Conservation (phyloP, 768 basidiomycete species). For the Mycena leptocephala region DNA sequence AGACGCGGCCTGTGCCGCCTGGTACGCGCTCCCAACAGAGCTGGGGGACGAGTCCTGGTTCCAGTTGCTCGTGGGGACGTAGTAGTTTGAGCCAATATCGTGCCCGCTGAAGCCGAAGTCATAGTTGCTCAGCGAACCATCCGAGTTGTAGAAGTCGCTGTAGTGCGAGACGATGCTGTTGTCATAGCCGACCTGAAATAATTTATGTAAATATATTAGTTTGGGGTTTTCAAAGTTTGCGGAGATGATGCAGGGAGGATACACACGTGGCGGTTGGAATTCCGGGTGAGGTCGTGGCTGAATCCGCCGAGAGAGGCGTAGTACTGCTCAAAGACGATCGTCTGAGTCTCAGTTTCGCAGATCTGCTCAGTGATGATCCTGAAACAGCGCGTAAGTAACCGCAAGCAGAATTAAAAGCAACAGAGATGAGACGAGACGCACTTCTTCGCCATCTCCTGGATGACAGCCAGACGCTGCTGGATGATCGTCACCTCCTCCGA, state of each 20-base stretch:
- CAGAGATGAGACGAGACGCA: constrained; percentile 34
- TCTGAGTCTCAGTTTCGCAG: constrained; percentile 65
- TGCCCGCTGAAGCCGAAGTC: constrained; percentile 53
- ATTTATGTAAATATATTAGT: not conserved
- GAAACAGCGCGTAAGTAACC: not conserved
- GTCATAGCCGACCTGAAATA: constrained; percentile 53
- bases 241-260: not conserved
- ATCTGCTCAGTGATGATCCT: constrained; percentile 65
- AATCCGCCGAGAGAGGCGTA: constrained; percentile 23
- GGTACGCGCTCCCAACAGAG: constrained; percentile 42
- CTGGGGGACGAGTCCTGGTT: constrained; percentile 41
- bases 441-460: constrained; percentile 67
- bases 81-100: constrained; percentile 47
- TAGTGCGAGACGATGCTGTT: constrained; percentile 47
- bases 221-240: not conserved
- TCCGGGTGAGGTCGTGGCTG: constrained; percentile 48
- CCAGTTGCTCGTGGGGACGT: constrained; percentile 49
- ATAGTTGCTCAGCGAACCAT: constrained; percentile 47
- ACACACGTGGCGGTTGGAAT: constrained; percentile 41
- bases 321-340: constrained; percentile 53
- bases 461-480: constrained; percentile 63
- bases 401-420: no score
- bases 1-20: constrained; percentile 34
- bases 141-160: constrained; percentile 45
- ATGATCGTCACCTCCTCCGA: constrained; percentile 56